These are phyloP conservation scores for Nitzschia inconspicua DNA, from an alignment of 108 stramenopile species.

Conservation along the genomic window DNA sequence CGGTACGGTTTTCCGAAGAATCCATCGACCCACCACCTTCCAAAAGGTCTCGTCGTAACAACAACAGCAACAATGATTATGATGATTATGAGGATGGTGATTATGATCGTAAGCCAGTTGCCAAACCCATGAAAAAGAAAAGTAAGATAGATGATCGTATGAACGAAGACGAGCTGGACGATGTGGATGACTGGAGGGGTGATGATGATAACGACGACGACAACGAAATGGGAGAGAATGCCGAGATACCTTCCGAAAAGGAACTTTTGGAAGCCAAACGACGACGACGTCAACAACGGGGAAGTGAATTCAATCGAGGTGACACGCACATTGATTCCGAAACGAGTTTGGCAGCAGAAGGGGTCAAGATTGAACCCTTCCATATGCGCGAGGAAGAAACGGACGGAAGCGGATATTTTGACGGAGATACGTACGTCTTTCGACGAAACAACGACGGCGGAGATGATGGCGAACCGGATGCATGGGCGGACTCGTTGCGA, in stretches of 20 bases:
- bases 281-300: not conserved
- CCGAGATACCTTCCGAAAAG: conserved; percentile 15
- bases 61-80: not conserved
- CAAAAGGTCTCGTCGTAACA: not conserved
- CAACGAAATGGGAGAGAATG: not conserved
- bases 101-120: not conserved
- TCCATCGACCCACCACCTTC: not conserved
- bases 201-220: conserved; percentile 27
- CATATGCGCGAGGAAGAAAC: conserved; percentile 75
- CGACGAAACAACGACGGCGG: conserved; percentile 32
- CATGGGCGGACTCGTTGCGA: conserved; percentile 64
- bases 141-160: not conserved
- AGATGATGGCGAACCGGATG: conserved; percentile 68
- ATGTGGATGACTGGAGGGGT: conserved; percentile 38
- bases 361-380: conserved; percentile 70
- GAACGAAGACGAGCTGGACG: conserved; percentile 42
- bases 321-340: conserved; percentile 20
- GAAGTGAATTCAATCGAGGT: no score
- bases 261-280: conserved; percentile 21
- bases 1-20: not conserved
- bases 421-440: conserved; percentile 84
- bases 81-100: no score
- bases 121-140: not conserved
- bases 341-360: conserved; percentile 41
- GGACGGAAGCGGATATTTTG: conserved; percentile 82